These are phyloP conservation scores for Carex scoparia DNA, from an alignment of 176 grass and related monocot genomes.

Conservation along the genomic window DNA sequence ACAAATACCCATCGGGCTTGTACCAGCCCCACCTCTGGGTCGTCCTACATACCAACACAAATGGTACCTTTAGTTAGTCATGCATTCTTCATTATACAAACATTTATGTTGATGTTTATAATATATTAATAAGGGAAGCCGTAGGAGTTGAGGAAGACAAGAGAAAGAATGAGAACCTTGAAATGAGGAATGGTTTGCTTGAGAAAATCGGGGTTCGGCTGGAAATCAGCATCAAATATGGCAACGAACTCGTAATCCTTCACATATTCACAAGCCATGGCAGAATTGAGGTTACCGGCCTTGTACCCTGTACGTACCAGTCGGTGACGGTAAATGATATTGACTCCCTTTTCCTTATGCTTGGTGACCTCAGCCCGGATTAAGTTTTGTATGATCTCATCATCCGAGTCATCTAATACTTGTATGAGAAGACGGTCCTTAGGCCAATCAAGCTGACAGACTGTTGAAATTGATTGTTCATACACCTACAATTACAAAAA, in stretches of 20 bases:
- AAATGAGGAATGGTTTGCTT: conserved; percentile 94
- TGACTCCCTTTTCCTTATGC: conserved; percentile 75
- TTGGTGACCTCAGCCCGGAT: conserved; percentile 81
- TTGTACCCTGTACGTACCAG: conserved; percentile 84
- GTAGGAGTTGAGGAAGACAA: neutral
- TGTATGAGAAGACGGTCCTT: conserved; percentile 69
- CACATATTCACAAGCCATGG: conserved; percentile 91
- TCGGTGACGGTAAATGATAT: conserved; percentile 82
- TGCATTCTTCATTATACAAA: neutral
- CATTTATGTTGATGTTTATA: conserved; percentile 16
- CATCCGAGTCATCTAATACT: conserved; percentile 94
- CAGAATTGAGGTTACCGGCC: conserved; percentile 93
- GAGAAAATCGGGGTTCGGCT: conserved; percentile 91
- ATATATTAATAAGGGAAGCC: neutral
- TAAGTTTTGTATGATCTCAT: conserved; percentile 58
- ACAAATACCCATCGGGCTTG: conserved; percentile 96
- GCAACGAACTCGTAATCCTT: conserved; percentile 83
- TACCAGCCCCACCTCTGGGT: conserved; percentile 78
- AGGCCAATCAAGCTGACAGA: conserved; percentile 91
- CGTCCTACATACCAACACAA: conserved; percentile 33
- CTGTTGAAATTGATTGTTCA: conserved; percentile 80
- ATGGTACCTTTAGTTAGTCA: neutral
- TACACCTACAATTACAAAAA: conserved; percentile 53
- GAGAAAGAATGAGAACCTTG: conserved; percentile 41
- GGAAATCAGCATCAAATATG: conserved; percentile 98